Evolutionary conservation across 1,139 yeast genomes (phyloP), one percentile per base, ranked within the genome.

Genomic region (Geotrichum carabidarum): DNA sequence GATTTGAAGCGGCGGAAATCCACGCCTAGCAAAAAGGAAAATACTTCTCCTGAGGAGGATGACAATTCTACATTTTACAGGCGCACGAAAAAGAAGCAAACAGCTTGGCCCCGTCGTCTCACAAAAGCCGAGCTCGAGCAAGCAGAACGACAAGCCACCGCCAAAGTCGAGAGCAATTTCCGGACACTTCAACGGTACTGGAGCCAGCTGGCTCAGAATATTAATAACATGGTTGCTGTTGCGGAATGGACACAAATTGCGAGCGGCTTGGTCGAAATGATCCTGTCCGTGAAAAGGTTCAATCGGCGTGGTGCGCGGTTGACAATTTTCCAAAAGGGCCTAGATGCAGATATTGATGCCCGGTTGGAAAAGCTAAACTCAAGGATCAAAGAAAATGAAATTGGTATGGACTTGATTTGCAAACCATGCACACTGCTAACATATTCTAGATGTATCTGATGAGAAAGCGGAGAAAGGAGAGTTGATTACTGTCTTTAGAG

Each of bases 221-320:
- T 30, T 4, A 83, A 82, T 2, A 85, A 85, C 55, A 67, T 70
- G 8, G 80, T 83, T 9, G 89, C 94, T 5, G 80, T 83, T 0
- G 75, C 79, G 12, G 81, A 89, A 11, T 93, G 98, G 98, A 78
- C 87, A 61, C 89, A 89, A 59, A 74, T 84, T 11, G 96, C 95
- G 0, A 80, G 87, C 2, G 95, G 86, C 59, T 75, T 94, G 54
- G 81, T 91, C 48, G 95, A 88, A 64, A 81, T 87, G 60, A 91
- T 93, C 66, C 80, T 86, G 34, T 80, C 83, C 55, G 90, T 88
- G 8, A 79, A 84, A 56, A 81, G 81, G 62, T 87, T 93, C 61
- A 91, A 87, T 65, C 76, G 82, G 50, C 95, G 88, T 63, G 79
- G 83, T 56, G 83, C 83, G 22, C 22, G 48, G 12, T 11, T 46